Conservation (phyloP, 352 stramenopile species). For the Pythium aphanidermatum region DNA sequence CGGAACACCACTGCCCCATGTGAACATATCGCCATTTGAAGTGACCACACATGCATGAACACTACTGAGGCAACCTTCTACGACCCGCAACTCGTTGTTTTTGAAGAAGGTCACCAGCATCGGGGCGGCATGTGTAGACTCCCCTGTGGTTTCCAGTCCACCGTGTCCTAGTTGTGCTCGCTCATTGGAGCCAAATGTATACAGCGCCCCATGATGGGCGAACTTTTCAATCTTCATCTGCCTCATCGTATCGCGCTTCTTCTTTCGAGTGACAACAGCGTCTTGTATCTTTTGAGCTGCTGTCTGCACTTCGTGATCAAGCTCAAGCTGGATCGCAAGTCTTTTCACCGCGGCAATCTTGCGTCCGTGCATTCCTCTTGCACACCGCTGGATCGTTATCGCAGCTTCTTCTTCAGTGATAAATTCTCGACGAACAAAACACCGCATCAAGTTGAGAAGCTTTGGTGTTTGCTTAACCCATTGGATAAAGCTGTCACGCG, state of each 20-base stretch:
- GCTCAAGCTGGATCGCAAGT: constrained; percentile 46
- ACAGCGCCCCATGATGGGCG: constrained; percentile 59
- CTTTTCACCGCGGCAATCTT: constrained; percentile 38
- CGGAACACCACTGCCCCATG: constrained; percentile 56
- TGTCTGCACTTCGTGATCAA: constrained; percentile 46
- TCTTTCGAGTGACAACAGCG: constrained; percentile 53
- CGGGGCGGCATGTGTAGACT: constrained; percentile 26
- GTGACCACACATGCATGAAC: constrained; percentile 58
- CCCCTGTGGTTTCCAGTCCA: constrained; percentile 29
- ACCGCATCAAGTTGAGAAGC: constrained; percentile 61
- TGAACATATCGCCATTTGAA: constrained; percentile 61
- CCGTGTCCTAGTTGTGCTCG: constrained; percentile 49
- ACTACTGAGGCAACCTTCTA: constrained; percentile 33
- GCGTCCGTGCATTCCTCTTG: constrained; percentile 46
- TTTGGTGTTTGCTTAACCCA: constrained; percentile 72
- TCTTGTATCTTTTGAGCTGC: constrained; percentile 64
- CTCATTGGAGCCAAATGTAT: constrained; percentile 59
- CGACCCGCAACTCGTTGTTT: constrained; percentile 59
- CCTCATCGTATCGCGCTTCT: constrained; percentile 51
- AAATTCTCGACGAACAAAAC: constrained; percentile 64
- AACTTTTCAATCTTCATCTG: constrained; percentile 70
- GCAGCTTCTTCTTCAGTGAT: constrained; percentile 49
- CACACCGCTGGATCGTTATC: constrained; percentile 43
- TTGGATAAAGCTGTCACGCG: constrained; percentile 38
- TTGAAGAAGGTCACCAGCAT: constrained; percentile 59